These are phyloP conservation scores for Metschnikowia vanudenii DNA, from an alignment of 805 yeast species.

Conservation along the genomic window DNA sequence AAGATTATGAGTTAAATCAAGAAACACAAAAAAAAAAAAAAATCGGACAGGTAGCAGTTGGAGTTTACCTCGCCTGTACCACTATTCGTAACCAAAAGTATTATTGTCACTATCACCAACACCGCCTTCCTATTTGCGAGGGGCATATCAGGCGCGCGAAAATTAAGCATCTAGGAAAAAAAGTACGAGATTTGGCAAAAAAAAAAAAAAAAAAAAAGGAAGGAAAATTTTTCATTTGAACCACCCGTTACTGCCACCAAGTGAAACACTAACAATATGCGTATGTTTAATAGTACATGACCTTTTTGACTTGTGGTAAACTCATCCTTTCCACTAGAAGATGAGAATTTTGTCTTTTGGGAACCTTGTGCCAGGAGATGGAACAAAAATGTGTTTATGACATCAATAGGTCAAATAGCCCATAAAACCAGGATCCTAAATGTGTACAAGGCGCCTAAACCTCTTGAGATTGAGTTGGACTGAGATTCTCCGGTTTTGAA, in stretches of 20 bases:
- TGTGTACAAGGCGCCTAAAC: no score
- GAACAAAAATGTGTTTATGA: not conserved
- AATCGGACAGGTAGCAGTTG: no score
- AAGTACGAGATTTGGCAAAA: not conserved
- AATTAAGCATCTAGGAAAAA: slow-evolving; percentile 4
- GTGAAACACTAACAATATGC: slow-evolving; percentile 10
- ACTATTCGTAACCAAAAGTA: no score
- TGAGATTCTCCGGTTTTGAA: no score
- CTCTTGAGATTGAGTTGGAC: no score
- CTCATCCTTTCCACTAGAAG: not conserved
- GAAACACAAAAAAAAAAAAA: no score
- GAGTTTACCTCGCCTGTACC: no score
- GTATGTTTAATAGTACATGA: slow-evolving; percentile 3
- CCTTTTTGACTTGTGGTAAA: no score
- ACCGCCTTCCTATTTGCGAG: not conserved
- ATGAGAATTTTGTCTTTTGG: not conserved
- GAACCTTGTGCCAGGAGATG: not conserved
- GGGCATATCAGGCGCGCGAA: slow-evolving; percentile 1
- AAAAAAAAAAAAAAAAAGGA: not conserved
- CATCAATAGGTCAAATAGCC: no score
- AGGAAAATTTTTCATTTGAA: slow-evolving; percentile 9
- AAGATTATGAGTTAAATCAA: no score
- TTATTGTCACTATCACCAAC: not conserved
- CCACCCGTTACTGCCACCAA: slow-evolving; percentile 5
- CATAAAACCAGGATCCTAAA: no score